phyloP scores from a whole-genome alignment of 176 grass and related monocot genomes.

The Calamus simplicifolius region DNA sequence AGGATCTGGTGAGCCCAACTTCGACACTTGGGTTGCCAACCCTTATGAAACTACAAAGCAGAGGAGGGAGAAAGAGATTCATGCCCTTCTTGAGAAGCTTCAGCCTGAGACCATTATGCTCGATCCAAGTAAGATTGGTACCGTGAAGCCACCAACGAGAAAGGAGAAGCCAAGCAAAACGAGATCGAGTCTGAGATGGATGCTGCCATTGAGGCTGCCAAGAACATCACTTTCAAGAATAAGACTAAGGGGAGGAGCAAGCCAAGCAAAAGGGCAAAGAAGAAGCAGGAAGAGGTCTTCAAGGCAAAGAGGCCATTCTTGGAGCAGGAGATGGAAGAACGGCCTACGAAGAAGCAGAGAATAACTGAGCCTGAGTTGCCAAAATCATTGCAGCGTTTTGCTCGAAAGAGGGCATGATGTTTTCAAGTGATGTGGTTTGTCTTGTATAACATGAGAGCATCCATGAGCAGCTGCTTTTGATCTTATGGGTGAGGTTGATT shows the following conservation, averaged over 20 bases:
- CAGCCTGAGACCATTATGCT: conserved; percentile 82
- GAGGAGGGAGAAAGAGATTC: conserved; percentile 81
- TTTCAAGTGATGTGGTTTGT: not conserved
- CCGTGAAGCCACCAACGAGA: conserved; percentile 38
- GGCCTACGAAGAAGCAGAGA: conserved; percentile 43
- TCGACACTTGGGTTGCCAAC: conserved; percentile 79
- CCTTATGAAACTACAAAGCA: conserved; percentile 75
- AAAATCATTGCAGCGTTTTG: conserved; percentile 64
- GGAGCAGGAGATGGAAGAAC: conserved; percentile 29
- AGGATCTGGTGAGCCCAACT: conserved; percentile 76
- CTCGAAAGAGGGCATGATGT: conserved; percentile 23
- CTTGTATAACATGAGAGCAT: not conserved
- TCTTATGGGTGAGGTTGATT: no score
- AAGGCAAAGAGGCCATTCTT: conserved; percentile 62
- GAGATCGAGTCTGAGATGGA: conserved; percentile 58
- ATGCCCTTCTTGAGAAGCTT: conserved; percentile 68
- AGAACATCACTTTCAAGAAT: conserved; percentile 54
- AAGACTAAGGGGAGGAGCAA: conserved; percentile 97
- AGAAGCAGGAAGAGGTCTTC: conserved; percentile 66
- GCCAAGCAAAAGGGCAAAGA: conserved; percentile 65
- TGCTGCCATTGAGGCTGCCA: conserved; percentile 39
- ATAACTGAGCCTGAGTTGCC: conserved; percentile 31
- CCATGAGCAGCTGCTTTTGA: no score
- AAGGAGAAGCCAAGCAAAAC: conserved; percentile 53
- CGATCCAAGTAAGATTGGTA: conserved; percentile 62